Evolutionary conservation across 164 flowering plant genomes (phyloP).

Genomic region (Dillenia turbinata): DNA sequence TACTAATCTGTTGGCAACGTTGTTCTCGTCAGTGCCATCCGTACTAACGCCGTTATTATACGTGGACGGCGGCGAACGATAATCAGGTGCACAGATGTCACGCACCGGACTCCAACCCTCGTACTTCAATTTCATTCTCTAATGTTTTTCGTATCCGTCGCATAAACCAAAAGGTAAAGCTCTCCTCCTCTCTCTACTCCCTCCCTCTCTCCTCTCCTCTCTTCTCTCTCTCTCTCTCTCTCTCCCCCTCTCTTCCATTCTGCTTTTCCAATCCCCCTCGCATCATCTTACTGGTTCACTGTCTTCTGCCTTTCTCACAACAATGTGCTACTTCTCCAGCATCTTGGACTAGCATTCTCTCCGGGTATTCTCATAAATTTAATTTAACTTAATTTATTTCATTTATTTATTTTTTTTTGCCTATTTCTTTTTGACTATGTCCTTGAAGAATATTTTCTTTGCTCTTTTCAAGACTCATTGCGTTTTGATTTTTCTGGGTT

Average conservation of each 20-base stretch:
- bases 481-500: too few relatives aligned
- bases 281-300: background rate
- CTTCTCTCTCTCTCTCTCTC: too few relatives aligned
- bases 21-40: background rate
- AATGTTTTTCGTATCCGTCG: constrained; percentile 22
- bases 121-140: constrained; percentile 5
- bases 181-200: constrained; percentile 1
- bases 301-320: constrained; percentile 1
- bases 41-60: constrained; percentile 11
- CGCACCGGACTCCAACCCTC: constrained; percentile 18
- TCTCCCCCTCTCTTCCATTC: constrained; percentile 7
- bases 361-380: constrained; percentile 4
- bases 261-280: constrained; percentile 8
- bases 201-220: constrained; percentile 2
- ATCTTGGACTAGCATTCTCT: constrained; percentile 17
- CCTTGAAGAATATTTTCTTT: too few relatives aligned
- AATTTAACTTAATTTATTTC: too few relatives aligned
- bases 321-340: constrained; percentile 18
- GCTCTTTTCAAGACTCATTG: too few relatives aligned
- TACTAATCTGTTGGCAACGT: background rate
- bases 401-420: too few relatives aligned
- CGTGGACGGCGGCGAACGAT: background rate
- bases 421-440: too few relatives aligned
- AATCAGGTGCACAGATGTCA: constrained; percentile 6
- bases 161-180: constrained; percentile 7